These are phyloP conservation scores for Lactarius akahatsu DNA, from an alignment of 768 basidiomycete genomes.

Conservation along the genomic window DNA sequence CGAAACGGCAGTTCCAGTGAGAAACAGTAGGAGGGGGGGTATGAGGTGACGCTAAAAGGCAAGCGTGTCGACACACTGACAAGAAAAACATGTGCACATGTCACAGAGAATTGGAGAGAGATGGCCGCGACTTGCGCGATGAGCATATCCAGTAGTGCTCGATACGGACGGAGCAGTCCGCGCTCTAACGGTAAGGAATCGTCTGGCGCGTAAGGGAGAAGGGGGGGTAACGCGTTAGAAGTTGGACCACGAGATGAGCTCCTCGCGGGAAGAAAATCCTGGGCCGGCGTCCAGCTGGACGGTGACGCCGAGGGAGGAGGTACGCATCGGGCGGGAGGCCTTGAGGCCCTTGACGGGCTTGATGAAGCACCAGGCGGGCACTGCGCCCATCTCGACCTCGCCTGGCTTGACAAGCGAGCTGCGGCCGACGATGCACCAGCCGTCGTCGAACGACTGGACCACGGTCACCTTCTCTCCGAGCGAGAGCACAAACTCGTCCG, in stretches of 20 bases:
- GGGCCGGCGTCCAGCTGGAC: slow-evolving; percentile 48
- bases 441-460: slow-evolving; percentile 69
- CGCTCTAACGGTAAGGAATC: not conserved
- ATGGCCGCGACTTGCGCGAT: slow-evolving; percentile 9
- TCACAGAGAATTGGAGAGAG: not conserved
- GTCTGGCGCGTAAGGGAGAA: too few relatives aligned
- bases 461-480: slow-evolving; percentile 61
- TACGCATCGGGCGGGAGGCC: slow-evolving; percentile 64
- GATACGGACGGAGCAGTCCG: not conserved
- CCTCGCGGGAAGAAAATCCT: slow-evolving; percentile 43
- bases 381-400: slow-evolving; percentile 64
- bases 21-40: slow-evolving; percentile 11
- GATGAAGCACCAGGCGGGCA: slow-evolving; percentile 77
- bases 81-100: not conserved
- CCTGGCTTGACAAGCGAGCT: slow-evolving; percentile 40
- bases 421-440: slow-evolving; percentile 74
- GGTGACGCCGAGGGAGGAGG: slow-evolving; percentile 60
- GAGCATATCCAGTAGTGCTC: not conserved
- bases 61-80: not conserved
- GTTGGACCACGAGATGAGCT: slow-evolving; percentile 71
- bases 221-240: slow-evolving; percentile 38
- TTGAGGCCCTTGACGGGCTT: slow-evolving; percentile 58
- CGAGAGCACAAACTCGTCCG: slow-evolving; percentile 65
- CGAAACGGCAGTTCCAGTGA: slow-evolving; percentile 18
- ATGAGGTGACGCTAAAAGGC: not conserved